Conservation (phyloP, 2,329 filamentous ascomycete species). For the Sporothrix curviconia region DNA sequence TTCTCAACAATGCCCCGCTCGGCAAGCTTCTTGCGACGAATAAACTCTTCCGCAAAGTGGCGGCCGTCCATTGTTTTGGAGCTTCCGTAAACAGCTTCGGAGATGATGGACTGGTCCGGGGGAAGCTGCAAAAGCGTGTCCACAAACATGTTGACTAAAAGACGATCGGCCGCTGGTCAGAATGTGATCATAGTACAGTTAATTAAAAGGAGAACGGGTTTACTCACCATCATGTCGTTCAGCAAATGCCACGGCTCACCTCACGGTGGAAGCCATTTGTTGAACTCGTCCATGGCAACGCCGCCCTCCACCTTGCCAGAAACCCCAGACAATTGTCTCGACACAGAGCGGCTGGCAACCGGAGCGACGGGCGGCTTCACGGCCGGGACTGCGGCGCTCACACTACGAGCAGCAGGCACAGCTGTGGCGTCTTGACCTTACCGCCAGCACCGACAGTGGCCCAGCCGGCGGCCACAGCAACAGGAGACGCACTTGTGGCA, state of each 20-base stretch:
- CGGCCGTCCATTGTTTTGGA: slow-evolving; percentile 87
- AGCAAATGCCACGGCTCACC: slow-evolving; percentile 64
- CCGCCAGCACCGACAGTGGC: slow-evolving; percentile 91
- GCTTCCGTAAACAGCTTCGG: slow-evolving; percentile 80
- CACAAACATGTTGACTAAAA: slow-evolving; percentile 67
- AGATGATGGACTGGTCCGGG: slow-evolving; percentile 71
- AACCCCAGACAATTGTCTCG: slow-evolving; percentile 46
- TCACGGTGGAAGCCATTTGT: slow-evolving; percentile 84
- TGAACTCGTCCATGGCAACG: slow-evolving; percentile 79
- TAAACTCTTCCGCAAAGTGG: slow-evolving; percentile 90
- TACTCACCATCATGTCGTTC: slow-evolving; percentile 48
- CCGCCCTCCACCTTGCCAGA: slow-evolving; percentile 34
- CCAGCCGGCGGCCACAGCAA: slow-evolving; percentile 61
- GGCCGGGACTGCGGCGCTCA: slow-evolving; percentile 33
- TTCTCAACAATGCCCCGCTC: slow-evolving; percentile 79
- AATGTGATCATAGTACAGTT: neutral
- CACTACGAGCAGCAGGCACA: slow-evolving; percentile 43
- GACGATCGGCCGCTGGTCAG: no score
- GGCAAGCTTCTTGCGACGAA: slow-evolving; percentile 85
- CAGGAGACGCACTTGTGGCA: slow-evolving; percentile 29
- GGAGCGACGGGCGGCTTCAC: slow-evolving; percentile 37
- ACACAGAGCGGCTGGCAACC: slow-evolving; percentile 23
- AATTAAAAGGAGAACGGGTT: neutral
- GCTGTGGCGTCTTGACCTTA: slow-evolving; percentile 71
- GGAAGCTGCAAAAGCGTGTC: slow-evolving; percentile 69